Evolutionary conservation across 148 eudicot genomes (phyloP), one percentile per base, ranked within the genome.

Genomic region (Camellia sinensis): DNA sequence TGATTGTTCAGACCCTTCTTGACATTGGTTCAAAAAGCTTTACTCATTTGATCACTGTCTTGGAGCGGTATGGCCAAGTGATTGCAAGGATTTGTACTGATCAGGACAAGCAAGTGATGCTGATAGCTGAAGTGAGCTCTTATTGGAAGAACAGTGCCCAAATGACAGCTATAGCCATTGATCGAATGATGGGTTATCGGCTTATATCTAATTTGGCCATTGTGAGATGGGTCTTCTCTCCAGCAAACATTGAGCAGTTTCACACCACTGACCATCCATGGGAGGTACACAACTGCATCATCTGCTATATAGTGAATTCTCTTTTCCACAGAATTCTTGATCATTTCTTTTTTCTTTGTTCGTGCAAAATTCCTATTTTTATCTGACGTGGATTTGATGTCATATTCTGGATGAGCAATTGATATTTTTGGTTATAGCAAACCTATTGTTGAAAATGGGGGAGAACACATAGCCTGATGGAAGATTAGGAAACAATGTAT

Each of bases 121-220:
- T 96, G 77, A 87, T 96, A 62, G 82, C 76, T 79, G 97, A 92
- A 91, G 89, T 96, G 72, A 89, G 93, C 85, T 85, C 82, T 71
- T 94, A 87, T 79, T 96, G 99, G 99, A 91, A 88, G 80, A 96
- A 96, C 77, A 96, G 88, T 83, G 80, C 95, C 80, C 99, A 96
- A 82, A 92, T 94, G 94, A 90, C 93, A 60, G 98, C 99, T 76
- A 88, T 96, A 85, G 89, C 97, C 37, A 88, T 96, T 83, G 99
- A 96, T 76, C 91, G 99, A 78, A 94, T 96, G 99, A 96, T 96
- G 99, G 92, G 95, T 77, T 96, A 96, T 91, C 98, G 99, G 22
- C 97, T 96, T 73, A 76, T 96, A 82, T 94, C 98, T 61, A 96
- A 94, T 88, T 77, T 96, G 90, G 97, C 97, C 43, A 96, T 96